Conservation (phyloP, 2,329 filamentous ascomycete genomes). For the Pezizomycotina sp. region DNA sequence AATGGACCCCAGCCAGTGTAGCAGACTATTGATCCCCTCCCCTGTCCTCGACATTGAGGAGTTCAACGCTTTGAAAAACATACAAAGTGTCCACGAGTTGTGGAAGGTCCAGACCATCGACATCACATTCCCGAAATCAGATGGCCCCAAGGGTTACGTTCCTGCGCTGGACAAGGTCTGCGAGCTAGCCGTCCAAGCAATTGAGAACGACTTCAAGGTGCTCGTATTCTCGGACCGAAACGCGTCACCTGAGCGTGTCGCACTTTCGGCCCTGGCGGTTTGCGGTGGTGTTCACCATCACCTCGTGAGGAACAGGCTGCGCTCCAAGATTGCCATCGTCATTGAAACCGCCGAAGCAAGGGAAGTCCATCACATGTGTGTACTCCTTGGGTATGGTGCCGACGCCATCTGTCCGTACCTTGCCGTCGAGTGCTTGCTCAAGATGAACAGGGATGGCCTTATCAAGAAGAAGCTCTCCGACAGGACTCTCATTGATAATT, state of each 20-base stretch:
- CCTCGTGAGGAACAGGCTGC: constrained; percentile 87
- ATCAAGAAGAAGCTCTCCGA: constrained; percentile 78
- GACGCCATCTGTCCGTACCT: constrained; percentile 92
- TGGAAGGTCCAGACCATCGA: constrained; percentile 88
- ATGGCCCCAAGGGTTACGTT: constrained; percentile 70
- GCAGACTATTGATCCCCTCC: constrained; percentile 68
- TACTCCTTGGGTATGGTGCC: constrained; percentile 86
- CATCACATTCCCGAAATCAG: constrained; percentile 76
- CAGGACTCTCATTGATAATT: constrained; percentile 77
- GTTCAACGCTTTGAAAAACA: constrained; percentile 72
- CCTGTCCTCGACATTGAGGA: constrained; percentile 79
- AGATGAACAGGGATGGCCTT: constrained; percentile 83
- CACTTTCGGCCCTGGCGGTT: constrained; percentile 72
- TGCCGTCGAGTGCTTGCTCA: constrained; percentile 88
- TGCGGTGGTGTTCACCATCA: constrained; percentile 93
- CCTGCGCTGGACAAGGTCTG: constrained; percentile 79
- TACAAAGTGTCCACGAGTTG: constrained; percentile 51
- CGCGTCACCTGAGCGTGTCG: constrained; percentile 62
- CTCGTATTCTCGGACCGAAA: constrained; percentile 81
- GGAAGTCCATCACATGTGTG: constrained; percentile 97
- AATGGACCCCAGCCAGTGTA: constrained; percentile 81
- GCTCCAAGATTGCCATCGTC: constrained; percentile 69
- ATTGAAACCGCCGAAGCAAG: constrained; percentile 89
- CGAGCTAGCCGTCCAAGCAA: constrained; percentile 64
- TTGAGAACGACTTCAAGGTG: constrained; percentile 67